phyloP scores from a whole-genome alignment of 148 eudicot species.

The Beta vulgaris region DNA sequence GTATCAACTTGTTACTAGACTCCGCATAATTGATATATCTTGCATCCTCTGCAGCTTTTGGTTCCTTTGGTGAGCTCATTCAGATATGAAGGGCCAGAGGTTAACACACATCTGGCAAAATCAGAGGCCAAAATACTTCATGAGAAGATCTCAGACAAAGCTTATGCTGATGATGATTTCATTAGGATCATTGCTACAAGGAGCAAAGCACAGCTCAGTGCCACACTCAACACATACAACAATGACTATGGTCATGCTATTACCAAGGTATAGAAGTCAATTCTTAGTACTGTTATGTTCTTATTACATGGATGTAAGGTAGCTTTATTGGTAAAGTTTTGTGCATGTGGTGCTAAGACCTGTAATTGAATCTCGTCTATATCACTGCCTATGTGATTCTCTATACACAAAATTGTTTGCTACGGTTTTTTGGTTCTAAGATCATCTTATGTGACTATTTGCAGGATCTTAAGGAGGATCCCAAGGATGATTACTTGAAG shows the following conservation, averaged over 20 bases:
- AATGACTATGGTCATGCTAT: conserved; percentile 67
- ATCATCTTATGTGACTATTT: not conserved
- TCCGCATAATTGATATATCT: not conserved
- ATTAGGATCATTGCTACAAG: conserved; percentile 73
- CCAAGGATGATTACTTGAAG: conserved; percentile 60
- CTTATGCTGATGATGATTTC: conserved; percentile 70
- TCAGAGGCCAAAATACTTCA: conserved; percentile 79
- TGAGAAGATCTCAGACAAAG: conserved; percentile 72
- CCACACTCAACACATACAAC: conserved; percentile 81
- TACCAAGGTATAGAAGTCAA: conserved; percentile 51
- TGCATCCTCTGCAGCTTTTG: conserved; percentile 49
- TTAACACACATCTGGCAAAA: conserved; percentile 67
- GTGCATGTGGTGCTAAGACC: no score
- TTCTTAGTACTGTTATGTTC: not conserved
- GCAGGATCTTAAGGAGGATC: conserved; percentile 73
- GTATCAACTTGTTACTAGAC: not conserved
- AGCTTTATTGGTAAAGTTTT: no score
- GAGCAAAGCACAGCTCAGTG: conserved; percentile 87
- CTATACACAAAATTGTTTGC: no score
- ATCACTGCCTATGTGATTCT: no score
- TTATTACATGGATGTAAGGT: no score
- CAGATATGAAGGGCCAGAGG: conserved; percentile 85
- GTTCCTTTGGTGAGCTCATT: conserved; percentile 74
- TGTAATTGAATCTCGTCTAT: no score
- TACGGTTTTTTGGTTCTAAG: no score